Percentiles rank a stretch among this genome's conserved stretches.
phyloP scores from a whole-genome alignment of 108 stramenopile genomes.

The Fragilariopsis cylindrus region DNA sequence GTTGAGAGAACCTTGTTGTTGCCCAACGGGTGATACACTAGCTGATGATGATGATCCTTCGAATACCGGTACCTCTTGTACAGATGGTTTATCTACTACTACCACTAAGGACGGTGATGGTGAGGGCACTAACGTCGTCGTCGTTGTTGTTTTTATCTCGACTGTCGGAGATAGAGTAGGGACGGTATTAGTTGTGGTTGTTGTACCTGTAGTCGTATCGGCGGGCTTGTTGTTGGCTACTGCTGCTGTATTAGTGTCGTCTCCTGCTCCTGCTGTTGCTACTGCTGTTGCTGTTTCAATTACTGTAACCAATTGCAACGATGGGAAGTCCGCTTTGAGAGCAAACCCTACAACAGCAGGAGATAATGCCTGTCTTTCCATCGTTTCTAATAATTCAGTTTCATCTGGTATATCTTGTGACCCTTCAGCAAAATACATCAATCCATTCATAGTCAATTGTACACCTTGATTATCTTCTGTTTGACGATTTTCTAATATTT shows the following conservation, averaged over 20 bases:
- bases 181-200: not conserved
- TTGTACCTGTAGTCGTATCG: not conserved
- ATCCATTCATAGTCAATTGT: constrained; percentile 5
- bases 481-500: not conserved
- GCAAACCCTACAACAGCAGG: not conserved
- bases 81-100: too few relatives aligned
- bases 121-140: too few relatives aligned
- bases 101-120: too few relatives aligned
- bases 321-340: not conserved
- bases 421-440: constrained; percentile 10
- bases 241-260: not conserved
- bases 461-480: not conserved
- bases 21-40: too few relatives aligned
- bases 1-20: too few relatives aligned
- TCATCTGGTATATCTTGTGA: constrained; percentile 1
- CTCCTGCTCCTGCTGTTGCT: not conserved
- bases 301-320: constrained; percentile 8
- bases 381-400: not conserved
- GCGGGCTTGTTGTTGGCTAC: not conserved
- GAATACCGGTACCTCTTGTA: too few relatives aligned
- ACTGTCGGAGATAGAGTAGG: not conserved
- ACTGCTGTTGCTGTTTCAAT: not conserved
- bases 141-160: too few relatives aligned
- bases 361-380: not conserved
- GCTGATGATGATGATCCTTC: too few relatives aligned